Base-by-base conservation (phyloP, 805 yeast genomes). In the Ogataea allantospora region DNA sequence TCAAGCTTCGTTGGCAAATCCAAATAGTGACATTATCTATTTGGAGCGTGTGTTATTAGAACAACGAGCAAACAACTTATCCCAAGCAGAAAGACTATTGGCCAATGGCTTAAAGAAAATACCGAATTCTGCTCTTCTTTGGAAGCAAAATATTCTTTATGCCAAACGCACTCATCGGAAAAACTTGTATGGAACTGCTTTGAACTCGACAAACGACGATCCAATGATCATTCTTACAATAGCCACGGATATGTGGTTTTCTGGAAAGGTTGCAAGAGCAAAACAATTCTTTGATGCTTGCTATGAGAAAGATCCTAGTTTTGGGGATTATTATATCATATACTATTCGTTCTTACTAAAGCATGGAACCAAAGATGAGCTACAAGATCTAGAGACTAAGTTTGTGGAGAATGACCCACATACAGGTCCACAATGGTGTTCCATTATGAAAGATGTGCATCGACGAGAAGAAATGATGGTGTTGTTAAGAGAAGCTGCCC, bases 271-370 rank as follows among this genome's bases (percentile, higher is more conserved):
- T 17, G 62, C 71, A 2, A 81, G 79, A 46, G 86, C 95, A 0
- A 65, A 68, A 38, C 70, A 79, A 10, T 89, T 96, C 88, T 75
- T 88, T 39, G 82, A 81, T 32, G 84, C 93, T 0, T 55, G 81
- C 8, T 29, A 45, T 16, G 66, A 62, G n/a, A 65, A 68, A 2
- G 78, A 80, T 39, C 57, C 65, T 1, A 65, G 61, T n/a, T 74
- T 67, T 53, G 97, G 95, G 4, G 97, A 89, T 59, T 60, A 71
- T 3, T 88, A 95, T 83, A 74, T 78, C 1, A 81, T 88, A 82
- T 53, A 68, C 33, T 76, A 74, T 48, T 66, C 68, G 18, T 76
- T 72, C 44, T 40, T 67, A 29, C 34, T 47, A 14, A 71, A 68
- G 43, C 63, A 62, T 33, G 73, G 71, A 2, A 48, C 58, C 4